Base-by-base conservation (phyloP, 257 asterid genomes). In the Gentiana macrophylla region DNA sequence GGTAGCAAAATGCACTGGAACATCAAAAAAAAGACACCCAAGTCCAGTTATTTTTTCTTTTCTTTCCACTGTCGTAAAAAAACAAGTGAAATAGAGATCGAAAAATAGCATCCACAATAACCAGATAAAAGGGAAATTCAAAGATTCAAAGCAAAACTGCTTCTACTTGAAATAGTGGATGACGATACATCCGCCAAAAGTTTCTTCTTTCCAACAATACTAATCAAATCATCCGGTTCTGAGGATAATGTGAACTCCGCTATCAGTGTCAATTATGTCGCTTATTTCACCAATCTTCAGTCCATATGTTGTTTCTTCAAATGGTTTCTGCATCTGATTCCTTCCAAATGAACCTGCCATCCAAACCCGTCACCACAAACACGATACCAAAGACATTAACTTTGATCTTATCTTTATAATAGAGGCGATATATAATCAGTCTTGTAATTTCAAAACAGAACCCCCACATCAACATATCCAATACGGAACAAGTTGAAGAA, bases 281-380 rank as follows among this genome's bases (percentile, higher is more conserved):
- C 97, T 89, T 52, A 85, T 79, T 68, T 89, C 94, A 46, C 94
- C 97, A 66, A 80, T 72, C 75, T 79, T 76, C 13, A 89, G 77
- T 32, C 76, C 82, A 62, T 68, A 81, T 3, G 97, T 70, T 52
- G 82, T 84, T 60, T 78, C 86, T 69, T 89, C 97, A 65, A 89
- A 89, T 51, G 97, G 91, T 74, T 83, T 89, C 84, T 89, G 97
- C 97, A 89, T 89, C 81, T 85, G 86, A 55, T 93, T 93, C 78
- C 62, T 80, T 52, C 88, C 88, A 66, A 88, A 84, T 24, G 87
- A 11, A 51, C 97, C 95, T 85, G 86, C 73, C 65, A 34, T n/a
- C 1, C 37, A 56, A 47, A 41, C 46, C 6, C 6, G 9, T 41
- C 46, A 41, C 6, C 46, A 5, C 46, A 7, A 41, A 4, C 46